These are phyloP conservation scores for Zymoseptoria passerinii DNA, from an alignment of 2,329 filamentous ascomycete genomes.

Conservation along the genomic window DNA sequence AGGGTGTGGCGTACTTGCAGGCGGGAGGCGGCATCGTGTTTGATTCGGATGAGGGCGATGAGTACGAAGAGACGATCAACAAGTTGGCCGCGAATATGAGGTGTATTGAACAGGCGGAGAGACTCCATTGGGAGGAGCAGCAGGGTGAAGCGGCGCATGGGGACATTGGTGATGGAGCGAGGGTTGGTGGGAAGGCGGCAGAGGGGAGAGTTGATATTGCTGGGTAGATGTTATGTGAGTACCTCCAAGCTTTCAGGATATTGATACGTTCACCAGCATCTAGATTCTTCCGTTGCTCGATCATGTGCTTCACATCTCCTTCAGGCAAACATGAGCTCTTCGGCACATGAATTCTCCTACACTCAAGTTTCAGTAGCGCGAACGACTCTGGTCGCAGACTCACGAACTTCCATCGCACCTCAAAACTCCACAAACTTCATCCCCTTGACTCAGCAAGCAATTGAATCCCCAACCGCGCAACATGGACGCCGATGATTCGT, in stretches of 20 bases:
- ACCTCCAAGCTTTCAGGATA: background rate
- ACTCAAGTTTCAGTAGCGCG: background rate
- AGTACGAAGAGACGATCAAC: conserved; percentile 95
- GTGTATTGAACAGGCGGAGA: conserved; percentile 77
- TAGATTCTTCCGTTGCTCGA: background rate
- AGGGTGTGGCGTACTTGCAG: conserved; percentile 85
- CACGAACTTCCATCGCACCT: too few relatives aligned
- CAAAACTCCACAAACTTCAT: too few relatives aligned
- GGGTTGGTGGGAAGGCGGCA: background rate
- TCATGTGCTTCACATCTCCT: background rate
- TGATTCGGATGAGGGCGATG: conserved; percentile 82
- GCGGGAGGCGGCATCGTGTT: conserved; percentile 85
- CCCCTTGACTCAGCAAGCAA: too few relatives aligned
- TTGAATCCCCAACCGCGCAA: too few relatives aligned
- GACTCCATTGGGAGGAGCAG: conserved; percentile 50
- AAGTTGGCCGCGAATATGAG: conserved; percentile 86
- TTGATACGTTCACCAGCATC: background rate
- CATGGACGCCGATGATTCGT: too few relatives aligned
- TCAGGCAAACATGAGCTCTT: too few relatives aligned
- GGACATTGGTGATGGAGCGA: background rate
- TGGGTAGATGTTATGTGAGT: background rate
- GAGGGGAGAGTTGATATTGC: background rate
- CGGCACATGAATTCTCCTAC: background rate
- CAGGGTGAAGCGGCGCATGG: conserved; percentile 7
- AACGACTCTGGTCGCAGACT: too few relatives aligned